These are phyloP conservation scores for Olyra latifolia DNA, from an alignment of 176 grass and related monocot genomes.

Conservation along the genomic window DNA sequence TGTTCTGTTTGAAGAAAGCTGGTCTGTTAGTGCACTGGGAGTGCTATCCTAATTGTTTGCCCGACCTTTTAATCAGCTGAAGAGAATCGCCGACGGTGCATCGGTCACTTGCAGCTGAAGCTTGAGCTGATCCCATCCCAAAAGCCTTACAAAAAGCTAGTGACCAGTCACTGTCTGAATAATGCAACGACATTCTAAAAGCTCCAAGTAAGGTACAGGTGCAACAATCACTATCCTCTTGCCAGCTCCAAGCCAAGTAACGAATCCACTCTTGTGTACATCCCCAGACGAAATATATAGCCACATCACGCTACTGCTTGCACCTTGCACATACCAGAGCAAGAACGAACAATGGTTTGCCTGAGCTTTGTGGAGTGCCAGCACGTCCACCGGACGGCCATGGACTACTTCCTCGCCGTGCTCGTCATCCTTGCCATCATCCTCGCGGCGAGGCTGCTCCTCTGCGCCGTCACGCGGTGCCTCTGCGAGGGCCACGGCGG, in stretches of 20 bases:
- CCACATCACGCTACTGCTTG: neutral
- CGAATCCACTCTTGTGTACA: neutral
- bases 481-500: neutral
- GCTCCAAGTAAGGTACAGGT: conserved; percentile 46
- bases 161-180: conserved; percentile 34
- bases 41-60: neutral
- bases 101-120: conserved; percentile 38
- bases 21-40: neutral
- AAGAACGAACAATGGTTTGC: conserved; percentile 38
- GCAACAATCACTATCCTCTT: conserved; percentile 2
- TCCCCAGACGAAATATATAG: too few relatives aligned
- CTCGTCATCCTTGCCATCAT: conserved; percentile 27
- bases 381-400: conserved; percentile 24
- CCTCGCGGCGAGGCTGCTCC: conserved; percentile 37
- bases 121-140: conserved; percentile 1
- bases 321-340: neutral
- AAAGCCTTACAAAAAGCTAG: conserved; percentile 10
- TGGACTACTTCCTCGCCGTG: conserved; percentile 48
- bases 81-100: conserved; percentile 2
- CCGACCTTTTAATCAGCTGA: neutral
- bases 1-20: neutral
- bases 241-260: conserved; percentile 32
- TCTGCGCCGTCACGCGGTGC: conserved; percentile 31
- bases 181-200: conserved; percentile 5
- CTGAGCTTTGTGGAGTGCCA: conserved; percentile 29